Evolutionary conservation across 805 yeast species (phyloP), one percentile per base, ranked within the genome.

Genomic region (Nakazawaea laoshanensis): DNA sequence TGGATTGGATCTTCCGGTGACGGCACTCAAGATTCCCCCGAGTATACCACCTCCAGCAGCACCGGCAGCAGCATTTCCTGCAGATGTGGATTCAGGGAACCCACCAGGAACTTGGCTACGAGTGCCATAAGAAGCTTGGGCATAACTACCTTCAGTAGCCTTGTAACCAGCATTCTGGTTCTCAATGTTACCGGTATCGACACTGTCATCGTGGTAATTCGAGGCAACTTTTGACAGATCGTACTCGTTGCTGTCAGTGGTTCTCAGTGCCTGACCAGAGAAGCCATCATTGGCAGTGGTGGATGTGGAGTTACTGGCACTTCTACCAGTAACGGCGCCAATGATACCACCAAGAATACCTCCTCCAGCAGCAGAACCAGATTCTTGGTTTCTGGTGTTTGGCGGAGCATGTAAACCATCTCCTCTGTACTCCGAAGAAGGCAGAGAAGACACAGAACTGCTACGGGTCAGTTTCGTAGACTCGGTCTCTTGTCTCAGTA

Each of bases 11-110:
- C 19, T 9, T 11, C 39, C 36, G 7, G 27, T 35, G 19, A 31
- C 30, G 9, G 21, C 28, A 4, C 31, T 21, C 6, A 37, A 21
- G 23, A 35, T 18, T 15, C 38, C 38, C n/a, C 37, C 41, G 4
- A 37, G 13, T 15, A 37, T 29, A 19, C 40, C 40, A 4, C 35
- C 34, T 18, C 33, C 37, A 15, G 41, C 43, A 14, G 41, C 45
- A 24, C 20, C 38, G 6, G 37, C 42, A 5, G 30, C 35, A 13
- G 33, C 36, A 10, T 23, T 11, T 11, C 28, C 28, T 7, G 28
- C 28, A 15, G n/a, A n/a, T n/a, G n/a, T n/a, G n/a, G n/a, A n/a
- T n/a, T n/a, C n/a, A n/a, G n/a, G n/a, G n/a, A n/a, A n/a, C n/a
- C n/a, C n/a, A n/a, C n/a, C n/a, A n/a, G n/a, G n/a, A 11, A 30